Conservation (phyloP, 1,284 basidiomycete species). For the Peniophora sp. region DNA sequence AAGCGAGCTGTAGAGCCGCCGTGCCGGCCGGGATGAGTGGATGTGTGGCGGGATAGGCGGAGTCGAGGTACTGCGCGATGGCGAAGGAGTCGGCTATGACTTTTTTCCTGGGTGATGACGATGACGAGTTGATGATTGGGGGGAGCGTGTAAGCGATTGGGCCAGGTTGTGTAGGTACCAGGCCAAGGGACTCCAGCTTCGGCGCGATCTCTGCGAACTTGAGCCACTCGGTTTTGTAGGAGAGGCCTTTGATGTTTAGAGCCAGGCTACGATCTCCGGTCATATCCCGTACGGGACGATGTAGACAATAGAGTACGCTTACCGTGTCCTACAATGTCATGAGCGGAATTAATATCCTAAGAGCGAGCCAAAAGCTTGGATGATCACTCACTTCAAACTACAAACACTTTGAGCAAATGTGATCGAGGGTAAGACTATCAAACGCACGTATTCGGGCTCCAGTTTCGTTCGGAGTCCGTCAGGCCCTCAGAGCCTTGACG, state of each 20-base stretch:
- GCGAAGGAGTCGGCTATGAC: constrained; percentile 13
- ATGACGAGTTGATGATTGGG: constrained; percentile 10
- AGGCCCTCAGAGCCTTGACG: too few species aligned
- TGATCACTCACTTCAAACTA: too few species aligned
- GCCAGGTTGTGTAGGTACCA: constrained; percentile 6
- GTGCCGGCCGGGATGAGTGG: constrained; percentile 12
- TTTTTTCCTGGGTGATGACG: background rate
- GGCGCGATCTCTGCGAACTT: constrained; percentile 23
- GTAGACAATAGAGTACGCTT: too few species aligned
- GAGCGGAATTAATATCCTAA: too few species aligned
- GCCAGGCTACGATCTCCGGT: constrained; percentile 10
- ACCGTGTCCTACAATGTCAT: too few species aligned
- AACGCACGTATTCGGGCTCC: too few species aligned
- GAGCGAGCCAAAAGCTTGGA: too few species aligned
- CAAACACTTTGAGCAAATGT: too few species aligned
- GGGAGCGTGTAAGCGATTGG: constrained; percentile 5
- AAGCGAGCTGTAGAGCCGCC: constrained; percentile 1
- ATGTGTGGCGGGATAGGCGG: constrained; percentile 15
- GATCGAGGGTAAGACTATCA: too few species aligned
- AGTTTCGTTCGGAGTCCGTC: too few species aligned
- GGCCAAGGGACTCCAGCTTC: constrained; percentile 15
- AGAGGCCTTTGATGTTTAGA: constrained; percentile 20
- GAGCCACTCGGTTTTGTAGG: constrained; percentile 21
- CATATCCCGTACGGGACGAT: too few species aligned
- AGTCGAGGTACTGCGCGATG: constrained; percentile 21